Evolutionary conservation across 2,329 filamentous ascomycete genomes (phyloP), one percentile per base, ranked within the genome.

Genomic region (Calonectria pseudoturangicola): DNA sequence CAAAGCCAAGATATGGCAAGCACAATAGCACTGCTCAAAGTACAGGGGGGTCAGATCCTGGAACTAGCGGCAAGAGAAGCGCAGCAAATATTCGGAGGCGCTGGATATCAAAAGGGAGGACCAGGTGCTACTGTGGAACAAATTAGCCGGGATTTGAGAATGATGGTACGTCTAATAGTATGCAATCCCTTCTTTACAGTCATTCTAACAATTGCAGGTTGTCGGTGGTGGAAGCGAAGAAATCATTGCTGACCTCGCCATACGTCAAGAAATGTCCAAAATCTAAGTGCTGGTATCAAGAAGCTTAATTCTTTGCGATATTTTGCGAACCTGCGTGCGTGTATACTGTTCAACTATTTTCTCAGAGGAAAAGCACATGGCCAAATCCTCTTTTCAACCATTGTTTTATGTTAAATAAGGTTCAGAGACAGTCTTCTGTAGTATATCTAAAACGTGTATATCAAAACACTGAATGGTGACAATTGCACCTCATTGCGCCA

Each of bases 191-290:
- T 1, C 2, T 2, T 25, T 7, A 2, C 0, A 16, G 8, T 2
- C 1, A 36, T 30, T 2, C 33, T 58, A 25, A 39, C 33, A 16
- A 21, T 39, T 27, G 2, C 15, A 87, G 87, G 87, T 89, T 15
- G 84, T 89, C 1, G 88, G 88, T 7, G 88, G 88, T 10, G 88
- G 88, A 0, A 89, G 88, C 71, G 89, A 90, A 73, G 88, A 90
- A 78, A 89, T 90, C 68, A 83, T 90, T 50, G 84, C 85, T 0
- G 88, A 90, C 74, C 75, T 90, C 33, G 87, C 87, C 2, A 83
- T 89, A 25, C 83, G 86, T 6, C 86, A 89, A 76, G 88, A 89
- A 69, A 63, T 80, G 9, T 39, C 51, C 7, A 58, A 39, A 30
- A 15, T 58, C 10, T 58, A 36, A 25, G 10, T 18, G 9, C 7